Base-by-base conservation (phyloP, 768 basidiomycete species). In the Antrodiella citrinella region DNA sequence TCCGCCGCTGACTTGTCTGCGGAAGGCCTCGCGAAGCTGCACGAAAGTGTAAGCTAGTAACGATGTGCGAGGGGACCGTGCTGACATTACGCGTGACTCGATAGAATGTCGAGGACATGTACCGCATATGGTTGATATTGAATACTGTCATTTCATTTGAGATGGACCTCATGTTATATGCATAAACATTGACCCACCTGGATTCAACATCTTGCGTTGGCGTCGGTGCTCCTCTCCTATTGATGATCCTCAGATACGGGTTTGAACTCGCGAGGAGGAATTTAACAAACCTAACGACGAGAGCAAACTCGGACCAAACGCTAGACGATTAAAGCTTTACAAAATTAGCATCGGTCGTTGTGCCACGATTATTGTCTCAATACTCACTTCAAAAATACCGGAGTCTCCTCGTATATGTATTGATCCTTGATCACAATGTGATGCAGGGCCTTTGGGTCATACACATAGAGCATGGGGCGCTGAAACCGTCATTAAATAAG, bases 131-230 rank as follows among this genome's bases (percentile, higher is more conserved):
- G 4, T 50, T 49, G 48, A 55, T 45, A n/a, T 48, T 50, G 47
- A 61, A 61, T 13, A 53, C 59, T 4, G 19, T 43, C n/a, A n/a
- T n/a, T n/a, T n/a, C n/a, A n/a, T n/a, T n/a, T n/a, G n/a, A n/a
- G n/a, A n/a, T n/a, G n/a, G n/a, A n/a, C n/a, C n/a, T n/a, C n/a
- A n/a, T n/a, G n/a, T n/a, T n/a, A n/a, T n/a, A n/a, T n/a, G n/a
- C n/a, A n/a, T n/a, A n/a, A n/a, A n/a, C n/a, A n/a, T n/a, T n/a
- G n/a, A 43, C 41, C 9, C 7, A 43, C 41, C 11, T 0, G 58
- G 58, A 24, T 57, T 59, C 3, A 59, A 47, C 48, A 54, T 48
- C 49, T 59, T 59, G 12, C 57, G 48, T 18, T 59, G 57, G 20
- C 49, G 48, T 1, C 51, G 42, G 24, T 59, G 57, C 2, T 54